phyloP scores from a whole-genome alignment of 2,329 filamentous ascomycete species.

The Chaetomiaceae sp. region DNA sequence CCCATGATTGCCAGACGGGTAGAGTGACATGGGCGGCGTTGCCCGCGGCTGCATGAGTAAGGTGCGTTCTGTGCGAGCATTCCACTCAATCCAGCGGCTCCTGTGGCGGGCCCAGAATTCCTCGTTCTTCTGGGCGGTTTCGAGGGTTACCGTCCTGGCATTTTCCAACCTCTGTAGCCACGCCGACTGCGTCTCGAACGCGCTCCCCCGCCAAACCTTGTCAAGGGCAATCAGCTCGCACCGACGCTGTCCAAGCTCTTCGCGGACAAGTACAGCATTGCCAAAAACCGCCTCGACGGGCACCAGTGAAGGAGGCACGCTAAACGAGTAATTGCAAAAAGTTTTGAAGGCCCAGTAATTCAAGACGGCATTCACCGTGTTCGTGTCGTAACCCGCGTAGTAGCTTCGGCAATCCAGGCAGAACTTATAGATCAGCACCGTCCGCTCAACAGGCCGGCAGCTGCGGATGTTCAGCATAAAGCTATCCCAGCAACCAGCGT shows the following conservation, averaged over 20 bases:
- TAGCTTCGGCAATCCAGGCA: conserved; percentile 11
- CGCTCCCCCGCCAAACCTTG: conserved; percentile 1
- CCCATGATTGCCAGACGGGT: background rate
- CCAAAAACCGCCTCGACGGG: conserved; percentile 7
- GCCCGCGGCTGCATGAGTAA: conserved; percentile 1
- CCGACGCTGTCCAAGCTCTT: background rate
- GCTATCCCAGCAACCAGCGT: background rate
- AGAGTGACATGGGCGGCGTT: background rate
- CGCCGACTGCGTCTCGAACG: conserved; percentile 2
- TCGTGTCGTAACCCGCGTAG: conserved; percentile 5
- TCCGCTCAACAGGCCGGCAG: background rate
- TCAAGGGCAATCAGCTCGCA: conserved; percentile 14
- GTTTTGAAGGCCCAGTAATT: conserved; percentile 19
- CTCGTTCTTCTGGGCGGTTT: conserved; percentile 1
- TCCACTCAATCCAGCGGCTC: background rate
- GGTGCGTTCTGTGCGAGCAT: too few relatives aligned
- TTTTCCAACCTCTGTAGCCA: conserved; percentile 13
- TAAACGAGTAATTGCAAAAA: background rate
- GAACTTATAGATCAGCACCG: conserved; percentile 12
- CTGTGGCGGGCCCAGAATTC: background rate
- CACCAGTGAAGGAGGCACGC: conserved; percentile 5
- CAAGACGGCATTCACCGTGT: conserved; percentile 4
- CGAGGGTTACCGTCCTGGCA: conserved; percentile 7
- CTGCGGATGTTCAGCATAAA: background rate
- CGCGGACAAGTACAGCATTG: background rate